Evolutionary conservation across 176 grass and related monocot species (phyloP).

Genomic region (Oryza australiensis): DNA sequence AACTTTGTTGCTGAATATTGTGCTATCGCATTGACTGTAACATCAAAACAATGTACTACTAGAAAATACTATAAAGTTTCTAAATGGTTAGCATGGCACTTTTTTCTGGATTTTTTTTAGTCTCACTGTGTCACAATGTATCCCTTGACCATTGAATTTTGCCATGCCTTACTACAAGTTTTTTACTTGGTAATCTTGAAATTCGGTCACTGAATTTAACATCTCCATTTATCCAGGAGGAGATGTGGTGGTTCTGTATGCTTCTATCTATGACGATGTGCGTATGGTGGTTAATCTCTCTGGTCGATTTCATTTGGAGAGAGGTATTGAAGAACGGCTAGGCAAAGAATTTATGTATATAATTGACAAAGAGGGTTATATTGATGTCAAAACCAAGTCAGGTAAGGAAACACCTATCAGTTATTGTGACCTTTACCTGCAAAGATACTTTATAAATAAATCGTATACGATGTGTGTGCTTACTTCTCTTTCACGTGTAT

Average conservation of each 20-base stretch:
- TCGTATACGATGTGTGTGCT: neutral
- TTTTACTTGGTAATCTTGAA: neutral
- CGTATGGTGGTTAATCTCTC: conserved; percentile 73
- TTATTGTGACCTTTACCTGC: neutral
- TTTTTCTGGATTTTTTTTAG: too few species aligned
- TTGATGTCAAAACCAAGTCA: conserved; percentile 62
- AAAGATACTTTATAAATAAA: conserved; percentile 2
- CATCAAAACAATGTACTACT: neutral
- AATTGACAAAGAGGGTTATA: conserved; percentile 79
- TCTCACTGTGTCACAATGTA: too few species aligned
- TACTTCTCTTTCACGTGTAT: neutral
- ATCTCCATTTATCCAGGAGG: conserved; percentile 57
- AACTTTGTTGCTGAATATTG: neutral
- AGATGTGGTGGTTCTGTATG: conserved; percentile 86
- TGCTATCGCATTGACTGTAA: conserved; percentile 9
- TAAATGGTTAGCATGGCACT: too few species aligned
- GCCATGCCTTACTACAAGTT: neutral
- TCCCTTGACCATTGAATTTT: too few species aligned
- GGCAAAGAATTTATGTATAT: conserved; percentile 67
- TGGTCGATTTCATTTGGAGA: conserved; percentile 76
- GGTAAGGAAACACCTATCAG: conserved; percentile 33
- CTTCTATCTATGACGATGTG: conserved; percentile 77
- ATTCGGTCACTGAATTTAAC: neutral
- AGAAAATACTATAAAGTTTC: too few species aligned
- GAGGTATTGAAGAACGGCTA: conserved; percentile 73